Base-by-base conservation (phyloP, 805 yeast species). In the Yamadazyma insecticola region DNA sequence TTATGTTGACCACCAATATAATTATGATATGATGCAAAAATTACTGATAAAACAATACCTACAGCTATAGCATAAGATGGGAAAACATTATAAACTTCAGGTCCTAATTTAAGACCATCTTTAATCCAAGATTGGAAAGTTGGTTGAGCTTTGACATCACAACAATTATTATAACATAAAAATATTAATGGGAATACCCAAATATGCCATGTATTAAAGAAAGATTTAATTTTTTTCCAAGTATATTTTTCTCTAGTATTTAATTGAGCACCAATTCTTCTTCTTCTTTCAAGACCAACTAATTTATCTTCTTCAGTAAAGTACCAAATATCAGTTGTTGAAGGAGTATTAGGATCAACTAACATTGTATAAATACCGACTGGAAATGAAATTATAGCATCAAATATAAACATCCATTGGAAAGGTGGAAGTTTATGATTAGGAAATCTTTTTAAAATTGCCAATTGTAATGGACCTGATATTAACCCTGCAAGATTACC, bases 181-280 rank as follows among this genome's bases (percentile, higher is more conserved):
- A 61, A 61, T 21, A 62, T 22, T 2, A 57, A 32, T 17, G 74
- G 74, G 43, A 70, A 69, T 12, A 66, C 63, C 26, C 45, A 63
- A 14, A 65, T 52, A 48, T 71, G 76, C 77, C 77, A 71, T 4
- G 74, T 65, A 35, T 41, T 54, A 51, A 70, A 69, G 41, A 62
- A 64, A 1, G 59, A 31, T 37, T 60, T 66, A 37, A 70, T 54
- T 36, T 62, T 66, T 5, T 34, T 28, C 55, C 55, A 47, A 2
- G 74, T 61, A 43, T 67, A 69, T 16, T 54, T 59, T 20, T 56
- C 58, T 45, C 65, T 48, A 4, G 60, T 55, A 32, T 66, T 68
- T 39, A 67, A 53, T 39, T 57, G 69, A n/a, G 70, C 69, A 13
- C 66, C 64, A 32, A 53, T 50, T 28, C 60, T 33, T 43, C 63